These are phyloP conservation scores for Pseudonitzschia multiseries DNA, from an alignment of 108 stramenopile genomes.

Conservation along the genomic window DNA sequence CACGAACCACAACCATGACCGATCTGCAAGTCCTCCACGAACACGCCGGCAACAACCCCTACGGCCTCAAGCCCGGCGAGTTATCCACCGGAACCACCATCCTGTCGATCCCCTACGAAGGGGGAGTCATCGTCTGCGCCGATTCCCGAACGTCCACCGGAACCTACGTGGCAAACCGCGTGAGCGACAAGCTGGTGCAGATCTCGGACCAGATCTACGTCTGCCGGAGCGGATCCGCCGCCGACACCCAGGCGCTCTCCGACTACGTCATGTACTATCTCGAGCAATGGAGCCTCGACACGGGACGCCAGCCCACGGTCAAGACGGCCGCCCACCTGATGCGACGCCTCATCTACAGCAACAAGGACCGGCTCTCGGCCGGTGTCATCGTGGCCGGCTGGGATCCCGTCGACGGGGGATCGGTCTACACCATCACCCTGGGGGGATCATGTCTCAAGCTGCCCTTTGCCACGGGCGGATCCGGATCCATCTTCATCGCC, in stretches of 20 bases:
- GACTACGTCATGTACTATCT: constrained; percentile 91
- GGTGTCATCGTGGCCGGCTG: constrained; percentile 98
- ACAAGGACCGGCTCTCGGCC: constrained; percentile 94
- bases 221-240: constrained; percentile 94
- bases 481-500: constrained; percentile 93
- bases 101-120: constrained; percentile 89
- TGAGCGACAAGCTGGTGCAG: constrained; percentile 92
- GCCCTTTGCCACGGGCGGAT: constrained; percentile 92
- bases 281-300: constrained; percentile 79
- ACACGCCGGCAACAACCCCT: not conserved
- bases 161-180: constrained; percentile 95
- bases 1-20: constrained; percentile 14
- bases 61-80: constrained; percentile 64
- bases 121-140: constrained; percentile 95
- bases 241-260: constrained; percentile 95
- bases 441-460: constrained; percentile 93
- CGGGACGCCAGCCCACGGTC: constrained; percentile 87
- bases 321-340: constrained; percentile 92
- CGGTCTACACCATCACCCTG: constrained; percentile 87
- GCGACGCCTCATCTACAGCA: constrained; percentile 85
- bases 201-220: constrained; percentile 92
- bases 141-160: constrained; percentile 97
- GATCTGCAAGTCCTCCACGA: constrained; percentile 20
- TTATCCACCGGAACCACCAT: constrained; percentile 93
- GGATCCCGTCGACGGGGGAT: constrained; percentile 90